A percentile compares a stretch with the other conserved stretches of the same genome.
phyloP scores from a whole-genome alignment of 495 filamentous ascomycete species.

The Chaetomium tenue region DNA sequence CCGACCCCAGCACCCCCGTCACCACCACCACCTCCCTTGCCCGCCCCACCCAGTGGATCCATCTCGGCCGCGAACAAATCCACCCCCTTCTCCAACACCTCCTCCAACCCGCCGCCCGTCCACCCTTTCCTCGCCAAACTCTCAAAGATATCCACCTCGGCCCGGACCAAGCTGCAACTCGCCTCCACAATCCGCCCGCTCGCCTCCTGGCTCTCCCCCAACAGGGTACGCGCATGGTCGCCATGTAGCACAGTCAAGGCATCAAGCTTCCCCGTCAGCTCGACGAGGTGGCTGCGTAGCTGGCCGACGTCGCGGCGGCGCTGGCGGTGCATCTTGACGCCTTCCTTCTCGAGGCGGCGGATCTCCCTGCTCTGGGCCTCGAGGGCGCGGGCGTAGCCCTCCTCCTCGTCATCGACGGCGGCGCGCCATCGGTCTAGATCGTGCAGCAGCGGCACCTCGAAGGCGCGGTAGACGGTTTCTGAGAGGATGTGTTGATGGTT shows the following conservation, averaged over 20 bases:
- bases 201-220: slow-evolving; percentile 59
- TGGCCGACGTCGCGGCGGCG: slow-evolving; percentile 51
- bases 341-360: slow-evolving; percentile 58
- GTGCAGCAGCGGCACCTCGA: slow-evolving; percentile 63
- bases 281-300: slow-evolving; percentile 56
- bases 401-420: slow-evolving; percentile 59
- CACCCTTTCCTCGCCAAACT: slow-evolving; percentile 62
- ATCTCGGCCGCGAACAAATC: slow-evolving; percentile 58
- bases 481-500: slow-evolving; percentile 64
- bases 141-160: slow-evolving; percentile 66
- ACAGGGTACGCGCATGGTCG: slow-evolving; percentile 53
- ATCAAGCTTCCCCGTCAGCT: slow-evolving; percentile 59
- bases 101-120: slow-evolving; percentile 62
- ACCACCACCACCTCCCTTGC: slow-evolving; percentile 2
- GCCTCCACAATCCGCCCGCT: slow-evolving; percentile 57
- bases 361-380: slow-evolving; percentile 54
- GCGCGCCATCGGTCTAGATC: slow-evolving; percentile 61
- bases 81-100: slow-evolving; percentile 58
- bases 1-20: slow-evolving; percentile 24
- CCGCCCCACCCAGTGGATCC: slow-evolving; percentile 22
- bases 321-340: slow-evolving; percentile 56
- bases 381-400: slow-evolving; percentile 53
- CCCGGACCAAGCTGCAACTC: slow-evolving; percentile 59
- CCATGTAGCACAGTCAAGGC: slow-evolving; percentile 58
- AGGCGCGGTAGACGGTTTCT: slow-evolving; percentile 62